Conservation (phyloP, 75 land plant species). For the Larix kaempferi region DNA sequence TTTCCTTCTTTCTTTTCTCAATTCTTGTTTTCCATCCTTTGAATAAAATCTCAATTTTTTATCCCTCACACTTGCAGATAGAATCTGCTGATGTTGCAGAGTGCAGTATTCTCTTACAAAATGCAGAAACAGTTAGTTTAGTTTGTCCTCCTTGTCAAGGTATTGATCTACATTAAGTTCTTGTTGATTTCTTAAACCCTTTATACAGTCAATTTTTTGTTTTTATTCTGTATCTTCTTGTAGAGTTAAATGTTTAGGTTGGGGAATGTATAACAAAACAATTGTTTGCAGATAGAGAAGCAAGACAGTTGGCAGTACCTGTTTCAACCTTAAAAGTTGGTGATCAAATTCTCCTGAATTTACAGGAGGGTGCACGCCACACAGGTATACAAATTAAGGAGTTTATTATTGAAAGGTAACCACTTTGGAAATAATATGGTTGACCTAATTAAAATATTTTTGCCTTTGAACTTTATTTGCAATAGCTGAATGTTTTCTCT, state of each 20-base stretch:
- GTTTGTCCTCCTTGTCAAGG: constrained; percentile 53
- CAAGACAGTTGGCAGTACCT: constrained; percentile 38
- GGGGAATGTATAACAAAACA: neutral
- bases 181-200: neutral
- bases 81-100: constrained; percentile 20
- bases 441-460: too few species aligned
- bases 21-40: too few species aligned
- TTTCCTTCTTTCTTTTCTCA: neutral
- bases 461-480: neutral
- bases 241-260: neutral
- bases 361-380: constrained; percentile 77
- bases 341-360: constrained; percentile 65
- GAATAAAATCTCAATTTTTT: neutral
- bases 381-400: constrained; percentile 85
- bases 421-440: neutral
- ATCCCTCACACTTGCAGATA: constrained; percentile 21
- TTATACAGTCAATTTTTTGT: neutral
- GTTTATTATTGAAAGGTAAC: constrained; percentile 74
- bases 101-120: constrained; percentile 72
- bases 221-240: neutral
- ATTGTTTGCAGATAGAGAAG: constrained; percentile 17
- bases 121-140: constrained; percentile 93
- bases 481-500: neutral
- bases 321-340: constrained; percentile 78
- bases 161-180: constrained; percentile 4